phyloP scores from a whole-genome alignment of 2,329 filamentous ascomycete genomes.

The Alternaria burnsii region DNA sequence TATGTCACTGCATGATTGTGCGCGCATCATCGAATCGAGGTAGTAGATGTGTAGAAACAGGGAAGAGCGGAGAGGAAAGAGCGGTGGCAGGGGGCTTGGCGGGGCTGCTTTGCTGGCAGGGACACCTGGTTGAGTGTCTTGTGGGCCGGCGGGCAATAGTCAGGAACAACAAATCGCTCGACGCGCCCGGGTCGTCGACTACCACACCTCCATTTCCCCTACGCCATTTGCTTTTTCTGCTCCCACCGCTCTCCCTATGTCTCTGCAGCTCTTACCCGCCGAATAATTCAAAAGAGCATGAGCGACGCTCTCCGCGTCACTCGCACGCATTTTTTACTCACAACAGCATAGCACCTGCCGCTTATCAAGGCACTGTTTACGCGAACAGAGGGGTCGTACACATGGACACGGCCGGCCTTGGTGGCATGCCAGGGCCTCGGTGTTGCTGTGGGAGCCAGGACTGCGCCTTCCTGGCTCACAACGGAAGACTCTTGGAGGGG shows the following conservation, averaged over 20 bases:
- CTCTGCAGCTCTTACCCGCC: conserved; percentile 4
- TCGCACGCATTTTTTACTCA: conserved; percentile 11
- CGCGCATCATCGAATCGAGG: conserved; percentile 10
- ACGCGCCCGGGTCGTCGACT: conserved; percentile 3
- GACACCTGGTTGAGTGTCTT: conserved; percentile 15
- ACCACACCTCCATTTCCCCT: conserved; percentile 9
- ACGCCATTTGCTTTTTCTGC: conserved; percentile 4
- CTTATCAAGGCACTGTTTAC: background rate
- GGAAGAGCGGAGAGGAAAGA: conserved; percentile 7
- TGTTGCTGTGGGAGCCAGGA: conserved; percentile 89
- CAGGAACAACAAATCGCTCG: conserved; percentile 21
- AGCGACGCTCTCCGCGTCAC: conserved; percentile 16
- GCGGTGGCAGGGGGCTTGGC: conserved; percentile 24
- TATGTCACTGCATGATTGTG: background rate
- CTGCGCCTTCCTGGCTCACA: conserved; percentile 83
- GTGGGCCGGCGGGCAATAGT: conserved; percentile 14
- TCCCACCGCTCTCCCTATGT: conserved; percentile 19
- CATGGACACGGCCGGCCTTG: conserved; percentile 31
- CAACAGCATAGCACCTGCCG: conserved; percentile 3
- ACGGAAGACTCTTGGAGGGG: conserved; percentile 77
- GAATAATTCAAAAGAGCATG: conserved; percentile 28
- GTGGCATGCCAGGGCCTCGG: conserved; percentile 44
- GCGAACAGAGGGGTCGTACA: conserved; percentile 19
- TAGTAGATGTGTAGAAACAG: conserved; percentile 7
- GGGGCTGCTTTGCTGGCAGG: conserved; percentile 26